phyloP scores from a whole-genome alignment of 768 basidiomycete species.

The Phylloporus sp. region DNA sequence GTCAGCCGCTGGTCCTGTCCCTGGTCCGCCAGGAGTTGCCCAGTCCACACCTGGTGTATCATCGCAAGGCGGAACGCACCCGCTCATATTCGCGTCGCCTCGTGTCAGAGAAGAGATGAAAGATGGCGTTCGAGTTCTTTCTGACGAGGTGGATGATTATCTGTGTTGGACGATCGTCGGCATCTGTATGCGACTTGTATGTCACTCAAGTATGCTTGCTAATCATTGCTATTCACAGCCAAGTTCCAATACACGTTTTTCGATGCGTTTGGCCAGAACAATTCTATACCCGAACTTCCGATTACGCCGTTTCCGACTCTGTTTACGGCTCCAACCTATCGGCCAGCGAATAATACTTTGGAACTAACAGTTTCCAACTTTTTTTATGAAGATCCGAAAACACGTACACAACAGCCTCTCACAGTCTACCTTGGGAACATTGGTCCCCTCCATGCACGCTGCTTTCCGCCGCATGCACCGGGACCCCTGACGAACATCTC shows the following conservation, averaged over 20 bases:
- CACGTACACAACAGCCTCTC: conserved; percentile 61
- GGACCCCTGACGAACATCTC: conserved; percentile 64
- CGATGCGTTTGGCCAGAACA: conserved; percentile 80
- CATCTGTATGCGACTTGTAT: conserved; percentile 61
- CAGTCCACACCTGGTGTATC: conserved; percentile 74
- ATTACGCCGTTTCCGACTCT: conserved; percentile 90
- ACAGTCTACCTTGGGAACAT: conserved; percentile 88
- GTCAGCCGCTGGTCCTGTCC: conserved; percentile 81
- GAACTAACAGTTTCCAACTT: conserved; percentile 87
- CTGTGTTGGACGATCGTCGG: conserved; percentile 95
- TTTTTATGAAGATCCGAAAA: conserved; percentile 73
- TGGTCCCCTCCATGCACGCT: conserved; percentile 76
- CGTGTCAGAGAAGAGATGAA: conserved; percentile 80
- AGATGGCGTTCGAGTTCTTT: conserved; percentile 69
- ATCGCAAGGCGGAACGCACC: conserved; percentile 75
- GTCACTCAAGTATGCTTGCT: conserved; percentile 11
- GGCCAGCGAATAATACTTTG: conserved; percentile 65
- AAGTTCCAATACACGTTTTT: conserved; percentile 96
- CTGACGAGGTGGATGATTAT: conserved; percentile 92
- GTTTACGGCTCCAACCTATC: conserved; percentile 74
- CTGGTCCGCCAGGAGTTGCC: conserved; percentile 67
- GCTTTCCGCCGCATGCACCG: conserved; percentile 69
- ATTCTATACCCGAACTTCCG: conserved; percentile 68
- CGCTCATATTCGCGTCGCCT: conserved; percentile 74
- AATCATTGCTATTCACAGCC: conserved; percentile 43